Conservation (phyloP, 1,139 yeast genomes). For the Dujonia santamariae region DNA sequence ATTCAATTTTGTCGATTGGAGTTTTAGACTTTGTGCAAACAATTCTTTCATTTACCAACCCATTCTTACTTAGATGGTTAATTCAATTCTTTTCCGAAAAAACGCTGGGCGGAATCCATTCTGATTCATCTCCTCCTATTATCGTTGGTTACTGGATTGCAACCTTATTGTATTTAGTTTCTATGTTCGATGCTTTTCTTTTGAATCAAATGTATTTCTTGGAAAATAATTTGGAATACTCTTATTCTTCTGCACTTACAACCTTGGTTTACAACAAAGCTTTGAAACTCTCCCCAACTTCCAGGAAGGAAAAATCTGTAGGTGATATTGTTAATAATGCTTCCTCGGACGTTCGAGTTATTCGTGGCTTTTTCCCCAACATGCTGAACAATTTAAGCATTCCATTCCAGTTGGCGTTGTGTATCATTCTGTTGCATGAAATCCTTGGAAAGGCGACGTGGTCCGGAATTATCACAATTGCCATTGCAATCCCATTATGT, state of each 20-base stretch:
- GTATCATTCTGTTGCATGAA: constrained; percentile 36
- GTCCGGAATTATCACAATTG: constrained; percentile 21
- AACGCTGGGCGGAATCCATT: constrained; percentile 4
- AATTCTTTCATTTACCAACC: constrained; percentile 14
- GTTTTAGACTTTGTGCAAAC: constrained; percentile 13
- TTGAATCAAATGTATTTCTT: constrained; percentile 17
- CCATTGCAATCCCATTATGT: constrained; percentile 19
- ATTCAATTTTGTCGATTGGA: constrained; percentile 7
- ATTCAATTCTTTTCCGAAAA: constrained; percentile 15
- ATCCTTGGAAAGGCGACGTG: constrained; percentile 22
- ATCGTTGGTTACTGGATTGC: constrained; percentile 20
- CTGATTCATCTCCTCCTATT: constrained; percentile 15
- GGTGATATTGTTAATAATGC: constrained; percentile 27
- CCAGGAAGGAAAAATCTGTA: constrained; percentile 21
- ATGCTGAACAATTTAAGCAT: background rate
- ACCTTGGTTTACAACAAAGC: constrained; percentile 22
- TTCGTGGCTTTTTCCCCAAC: constrained; percentile 15
- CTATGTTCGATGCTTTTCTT: constrained; percentile 14
- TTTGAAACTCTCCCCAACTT: constrained; percentile 22
- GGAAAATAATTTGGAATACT: background rate
- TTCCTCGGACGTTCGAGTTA: constrained; percentile 18
- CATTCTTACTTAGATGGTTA: constrained; percentile 19
- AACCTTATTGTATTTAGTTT: constrained; percentile 14
- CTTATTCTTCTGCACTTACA: constrained; percentile 16
- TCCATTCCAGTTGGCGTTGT: constrained; percentile 15